Evolutionary conservation across 1,284 basidiomycete genomes (phyloP).

Genomic region (Takashimella tepidaria): DNA sequence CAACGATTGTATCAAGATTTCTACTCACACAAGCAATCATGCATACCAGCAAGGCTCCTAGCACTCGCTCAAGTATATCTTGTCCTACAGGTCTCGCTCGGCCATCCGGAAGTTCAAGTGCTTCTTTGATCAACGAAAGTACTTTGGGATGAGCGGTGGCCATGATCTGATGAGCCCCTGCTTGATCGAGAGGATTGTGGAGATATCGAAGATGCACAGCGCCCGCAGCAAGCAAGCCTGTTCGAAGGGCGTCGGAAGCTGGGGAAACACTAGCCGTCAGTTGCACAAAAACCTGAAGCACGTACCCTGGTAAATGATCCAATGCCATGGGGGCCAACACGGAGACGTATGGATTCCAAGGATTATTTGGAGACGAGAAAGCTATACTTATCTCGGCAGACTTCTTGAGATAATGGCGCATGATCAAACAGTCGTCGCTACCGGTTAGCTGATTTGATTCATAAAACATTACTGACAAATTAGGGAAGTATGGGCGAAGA

Average conservation of each 20-base stretch:
- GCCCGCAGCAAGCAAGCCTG: slow-evolving; percentile 34
- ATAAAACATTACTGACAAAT: slow-evolving; percentile 15
- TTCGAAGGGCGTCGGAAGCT: slow-evolving; percentile 34
- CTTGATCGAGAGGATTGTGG: slow-evolving; percentile 21
- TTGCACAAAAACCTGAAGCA: background rate
- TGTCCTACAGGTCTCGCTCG: slow-evolving; percentile 14
- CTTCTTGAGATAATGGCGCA: slow-evolving; percentile 36
- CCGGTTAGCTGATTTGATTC: background rate
- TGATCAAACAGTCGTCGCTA: slow-evolving; percentile 35
- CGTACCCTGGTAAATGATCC: slow-evolving; percentile 30
- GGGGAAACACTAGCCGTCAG: slow-evolving; percentile 11
- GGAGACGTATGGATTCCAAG: slow-evolving; percentile 39
- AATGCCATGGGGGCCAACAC: slow-evolving; percentile 37
- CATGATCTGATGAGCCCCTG: slow-evolving; percentile 24
- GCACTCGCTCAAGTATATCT: slow-evolving; percentile 28
- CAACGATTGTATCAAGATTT: background rate
- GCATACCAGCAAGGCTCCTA: slow-evolving; percentile 32
- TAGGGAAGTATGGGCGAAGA: slow-evolving; percentile 33
- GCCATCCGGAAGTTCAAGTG: slow-evolving; percentile 16
- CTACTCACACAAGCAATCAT: slow-evolving; percentile 36
- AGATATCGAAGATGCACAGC: slow-evolving; percentile 36
- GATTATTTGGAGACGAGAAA: slow-evolving; percentile 21
- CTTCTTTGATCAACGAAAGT: slow-evolving; percentile 19
- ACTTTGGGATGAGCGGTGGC: slow-evolving; percentile 22
- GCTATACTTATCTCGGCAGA: slow-evolving; percentile 38